phyloP scores from a whole-genome alignment of 371 early-diverging fungal genomes.

The Mortierella sp. region DNA sequence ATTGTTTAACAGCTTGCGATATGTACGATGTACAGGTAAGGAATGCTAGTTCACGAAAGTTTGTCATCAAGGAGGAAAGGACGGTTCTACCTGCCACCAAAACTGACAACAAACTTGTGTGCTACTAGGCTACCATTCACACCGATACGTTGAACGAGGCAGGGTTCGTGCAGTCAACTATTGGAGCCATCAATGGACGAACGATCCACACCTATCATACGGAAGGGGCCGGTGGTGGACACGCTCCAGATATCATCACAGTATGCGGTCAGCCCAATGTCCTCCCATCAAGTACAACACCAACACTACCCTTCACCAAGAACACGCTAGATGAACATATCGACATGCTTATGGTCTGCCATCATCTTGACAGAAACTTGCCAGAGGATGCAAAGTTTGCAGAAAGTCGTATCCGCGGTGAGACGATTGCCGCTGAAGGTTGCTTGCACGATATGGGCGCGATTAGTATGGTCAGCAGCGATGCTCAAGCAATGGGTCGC shows the following conservation, averaged over 20 bases:
- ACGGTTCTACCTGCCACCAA: no score
- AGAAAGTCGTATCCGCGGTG: conserved; percentile 93
- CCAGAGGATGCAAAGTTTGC: conserved; percentile 97
- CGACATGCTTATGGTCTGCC: conserved; percentile 98
- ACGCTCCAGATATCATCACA: conserved; percentile 88
- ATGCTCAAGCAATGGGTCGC: conserved; percentile 95
- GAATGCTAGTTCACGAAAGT: background rate
- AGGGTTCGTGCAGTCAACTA: conserved; percentile 91
- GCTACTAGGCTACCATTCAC: conserved; percentile 79
- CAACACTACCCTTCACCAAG: conserved; percentile 89
- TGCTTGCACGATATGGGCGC: conserved; percentile 93
- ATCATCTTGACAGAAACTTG: conserved; percentile 89
- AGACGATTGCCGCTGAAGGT: conserved; percentile 96
- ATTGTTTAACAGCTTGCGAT: conserved; percentile 87
- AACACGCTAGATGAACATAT: conserved; percentile 97
- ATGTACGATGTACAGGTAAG: conserved; percentile 84
- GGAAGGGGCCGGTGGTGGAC: conserved; percentile 97
- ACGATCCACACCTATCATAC: conserved; percentile 95
- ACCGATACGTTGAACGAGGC: conserved; percentile 95
- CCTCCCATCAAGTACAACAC: conserved; percentile 92
- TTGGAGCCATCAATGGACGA: conserved; percentile 87
- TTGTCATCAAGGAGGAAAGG: no score
- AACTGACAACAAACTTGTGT: no score
- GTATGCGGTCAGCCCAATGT: conserved; percentile 87
- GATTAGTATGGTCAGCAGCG: conserved; percentile 90